Evolutionary conservation across 2,329 filamentous ascomycete genomes (phyloP), one percentile per base, ranked within the genome.

Genomic region (Lithohypha guttulata): DNA sequence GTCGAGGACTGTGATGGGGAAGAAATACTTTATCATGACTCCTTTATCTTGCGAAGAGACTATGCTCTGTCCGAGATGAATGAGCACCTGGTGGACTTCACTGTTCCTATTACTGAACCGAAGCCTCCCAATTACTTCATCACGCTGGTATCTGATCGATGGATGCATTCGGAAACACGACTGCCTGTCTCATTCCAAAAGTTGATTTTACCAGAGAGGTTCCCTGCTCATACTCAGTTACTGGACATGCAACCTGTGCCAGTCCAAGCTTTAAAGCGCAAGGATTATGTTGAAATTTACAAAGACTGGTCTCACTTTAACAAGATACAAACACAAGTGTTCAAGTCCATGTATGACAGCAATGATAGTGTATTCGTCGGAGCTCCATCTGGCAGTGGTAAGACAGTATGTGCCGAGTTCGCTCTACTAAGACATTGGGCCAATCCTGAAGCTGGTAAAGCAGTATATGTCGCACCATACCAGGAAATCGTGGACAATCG

Each of bases 101-200:
- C 89, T 0, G 89, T 96, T 2, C 84, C 91, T 1, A 93, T 98
- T 50, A 87, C 85, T 1, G 91, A 98, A 51, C 93, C 93, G 0
- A 93, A 96, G 83, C 91, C 91, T 10, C 91, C 93, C 0, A 93
- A 98, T 60, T 98, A 98, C 65, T 98, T 98, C 63, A 85, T 98
- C 53, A 91, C 86, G 0, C 75, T 98, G 26, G 66, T 95, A 14
- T 96, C 89, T 3, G 91, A 98, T 59, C 74, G 91, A 51, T 98
- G 91, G 91, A 95, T 98, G 85, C 85, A 94, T 57, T 85, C 89
- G 1, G 87, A 98, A 64, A 94, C 87, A 1, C 86, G 87, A 56
- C 68, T 98, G 39, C 81, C 89, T 0, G 81, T 98, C 2, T 89
- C 87, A 1, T 96, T 98, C 66, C 83, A 93, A 58, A 95, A 95